Conservation (phyloP, 176 grass and related monocot species). For the Triticum turgidum region DNA sequence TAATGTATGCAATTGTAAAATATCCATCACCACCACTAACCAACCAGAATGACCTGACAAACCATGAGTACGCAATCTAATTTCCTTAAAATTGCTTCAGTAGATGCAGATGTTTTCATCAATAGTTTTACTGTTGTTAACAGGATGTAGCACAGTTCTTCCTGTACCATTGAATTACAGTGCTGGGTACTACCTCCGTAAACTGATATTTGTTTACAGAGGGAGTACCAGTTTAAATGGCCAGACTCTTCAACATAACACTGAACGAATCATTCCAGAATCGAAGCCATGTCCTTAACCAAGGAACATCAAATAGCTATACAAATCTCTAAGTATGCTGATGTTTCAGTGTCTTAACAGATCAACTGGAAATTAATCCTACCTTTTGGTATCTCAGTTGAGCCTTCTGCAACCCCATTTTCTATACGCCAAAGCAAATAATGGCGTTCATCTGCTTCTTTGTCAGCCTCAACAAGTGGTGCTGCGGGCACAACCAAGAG, state of each 20-base stretch:
- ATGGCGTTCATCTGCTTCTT: slow-evolving; percentile 78
- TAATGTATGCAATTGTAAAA: neutral
- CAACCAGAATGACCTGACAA: neutral
- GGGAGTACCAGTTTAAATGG: neutral
- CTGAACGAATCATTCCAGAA: neutral
- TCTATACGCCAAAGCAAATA: slow-evolving; percentile 80
- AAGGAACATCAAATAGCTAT: neutral
- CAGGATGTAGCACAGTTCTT: neutral
- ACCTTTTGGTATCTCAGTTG: slow-evolving; percentile 95
- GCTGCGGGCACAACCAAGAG: slow-evolving; percentile 41
- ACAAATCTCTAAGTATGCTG: neutral
- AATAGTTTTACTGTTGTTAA: neutral
- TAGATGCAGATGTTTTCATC: neutral
- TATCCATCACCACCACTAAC: neutral
- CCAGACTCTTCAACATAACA: neutral
- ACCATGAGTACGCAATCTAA: neutral
- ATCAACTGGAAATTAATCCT: neutral
- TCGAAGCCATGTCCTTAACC: neutral
- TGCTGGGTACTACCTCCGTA: neutral
- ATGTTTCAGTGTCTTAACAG: neutral
- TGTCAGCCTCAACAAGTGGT: slow-evolving; percentile 76
- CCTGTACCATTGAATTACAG: too few relatives aligned
- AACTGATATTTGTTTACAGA: too few relatives aligned
- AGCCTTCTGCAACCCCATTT: slow-evolving; percentile 81
- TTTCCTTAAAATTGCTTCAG: neutral